These are phyloP conservation scores for Aurantiochytrium sp. DNA, from an alignment of 108 stramenopile species.

Conservation along the genomic window DNA sequence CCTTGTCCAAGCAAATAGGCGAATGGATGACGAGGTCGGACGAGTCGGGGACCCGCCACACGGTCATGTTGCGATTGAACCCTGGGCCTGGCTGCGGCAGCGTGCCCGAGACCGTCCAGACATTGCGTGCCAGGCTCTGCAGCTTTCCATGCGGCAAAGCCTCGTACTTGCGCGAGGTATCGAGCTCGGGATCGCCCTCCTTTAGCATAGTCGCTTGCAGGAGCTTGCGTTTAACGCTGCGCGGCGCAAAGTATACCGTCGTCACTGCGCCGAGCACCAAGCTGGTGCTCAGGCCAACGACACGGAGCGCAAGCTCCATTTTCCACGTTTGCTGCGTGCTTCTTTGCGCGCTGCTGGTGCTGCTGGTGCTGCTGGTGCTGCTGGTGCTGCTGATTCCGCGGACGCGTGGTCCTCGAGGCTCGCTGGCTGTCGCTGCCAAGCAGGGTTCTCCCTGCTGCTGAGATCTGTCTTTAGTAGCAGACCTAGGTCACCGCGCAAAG, in stretches of 20 bases:
- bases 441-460: too few species aligned
- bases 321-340: neutral
- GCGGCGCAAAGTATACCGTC: neutral
- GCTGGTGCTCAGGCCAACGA: neutral
- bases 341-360: neutral
- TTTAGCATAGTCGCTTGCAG: neutral
- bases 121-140: neutral
- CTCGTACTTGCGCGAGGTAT: neutral
- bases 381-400: too few species aligned
- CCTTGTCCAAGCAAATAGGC: neutral
- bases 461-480: too few species aligned
- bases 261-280: neutral
- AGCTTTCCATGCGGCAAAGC: neutral
- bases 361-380: too few species aligned
- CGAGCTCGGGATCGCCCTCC: neutral
- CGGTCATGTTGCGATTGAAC: slow-evolving; percentile 8
- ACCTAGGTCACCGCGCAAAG: too few species aligned
- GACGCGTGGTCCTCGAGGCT: too few species aligned
- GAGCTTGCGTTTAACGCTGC: neutral
- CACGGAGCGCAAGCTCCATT: neutral
- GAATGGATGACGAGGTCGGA: neutral
- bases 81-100: slow-evolving; percentile 4
- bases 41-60: neutral
- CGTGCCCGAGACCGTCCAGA: neutral
- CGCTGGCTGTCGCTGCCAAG: too few species aligned